These are phyloP conservation scores for Massarina eburnea DNA, from an alignment of 2,329 filamentous ascomycete genomes.

Conservation along the genomic window DNA sequence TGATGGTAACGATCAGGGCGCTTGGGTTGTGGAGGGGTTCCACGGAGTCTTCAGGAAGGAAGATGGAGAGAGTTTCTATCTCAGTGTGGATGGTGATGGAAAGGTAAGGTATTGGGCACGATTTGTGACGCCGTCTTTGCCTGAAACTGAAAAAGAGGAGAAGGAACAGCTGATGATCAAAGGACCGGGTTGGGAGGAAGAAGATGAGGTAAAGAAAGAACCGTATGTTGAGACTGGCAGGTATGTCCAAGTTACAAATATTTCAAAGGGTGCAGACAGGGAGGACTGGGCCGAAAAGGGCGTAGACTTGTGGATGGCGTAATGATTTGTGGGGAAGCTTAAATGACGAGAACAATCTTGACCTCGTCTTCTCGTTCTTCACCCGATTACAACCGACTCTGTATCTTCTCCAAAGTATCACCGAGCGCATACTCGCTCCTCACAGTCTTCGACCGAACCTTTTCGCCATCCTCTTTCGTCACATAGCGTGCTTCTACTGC, in stretches of 20 bases:
- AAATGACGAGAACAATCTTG: not conserved
- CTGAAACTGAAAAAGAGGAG: not conserved
- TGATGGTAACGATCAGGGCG: conserved; percentile 9
- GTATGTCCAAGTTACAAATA: not conserved
- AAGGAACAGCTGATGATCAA: too few relatives aligned
- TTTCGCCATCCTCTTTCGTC: conserved; percentile 71
- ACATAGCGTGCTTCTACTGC: conserved; percentile 87
- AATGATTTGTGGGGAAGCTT: not conserved
- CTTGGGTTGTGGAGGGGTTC: conserved; percentile 13
- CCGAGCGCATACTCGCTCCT: conserved; percentile 71
- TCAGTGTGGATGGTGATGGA: conserved; percentile 27
- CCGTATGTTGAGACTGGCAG: not conserved
- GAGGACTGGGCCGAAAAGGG: not conserved
- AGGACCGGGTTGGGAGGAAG: not conserved
- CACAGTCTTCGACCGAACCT: conserved; percentile 68
- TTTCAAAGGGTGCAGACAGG: not conserved
- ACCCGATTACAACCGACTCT: conserved; percentile 61
- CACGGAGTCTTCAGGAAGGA: conserved; percentile 14
- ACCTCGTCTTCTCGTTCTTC: conserved; percentile 18
- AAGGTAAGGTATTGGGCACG: conserved; percentile 24
- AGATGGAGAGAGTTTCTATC: conserved; percentile 16
- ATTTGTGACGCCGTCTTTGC: not conserved
- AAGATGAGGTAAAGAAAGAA: not conserved
- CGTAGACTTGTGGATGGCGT: not conserved
- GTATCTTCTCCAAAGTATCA: conserved; percentile 71